Evolutionary conservation across 2,329 filamentous ascomycete genomes (phyloP), one percentile per base, ranked within the genome.

Genomic region (Mycosphaerella sp.): DNA sequence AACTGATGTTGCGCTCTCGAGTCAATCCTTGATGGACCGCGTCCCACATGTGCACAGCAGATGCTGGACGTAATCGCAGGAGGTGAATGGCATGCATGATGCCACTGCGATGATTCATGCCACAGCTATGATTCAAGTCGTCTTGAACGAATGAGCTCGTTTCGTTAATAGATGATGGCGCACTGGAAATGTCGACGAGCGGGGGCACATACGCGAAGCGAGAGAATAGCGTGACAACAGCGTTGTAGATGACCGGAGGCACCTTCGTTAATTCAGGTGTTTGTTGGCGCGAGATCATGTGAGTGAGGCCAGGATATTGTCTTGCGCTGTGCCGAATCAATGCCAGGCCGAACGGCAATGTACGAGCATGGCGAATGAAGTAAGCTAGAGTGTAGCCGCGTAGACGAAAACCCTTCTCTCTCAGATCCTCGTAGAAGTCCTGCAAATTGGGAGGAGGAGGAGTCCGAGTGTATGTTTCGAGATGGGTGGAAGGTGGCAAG

Each of bases 401-500:
- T 0, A 83, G 80, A 6, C 66, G 69, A 17, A 85, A 64, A 1
- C 76, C 74, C 1, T 73, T 71, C 1, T 64, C 65, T 10, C 72
- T 65, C 81, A 90, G 86, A 41, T 76, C 72, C 9, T 74, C 64
- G 55, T 85, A 86, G 3, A 91, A 73, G 48, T 79, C 73, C 4
- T 76, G 69, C 9, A 83, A 70, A 1, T 74, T 77, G 2, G 86
- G 86, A 1, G 85, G 81, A 11, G 76, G 72, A 11, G 76, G 72
- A 42, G 82, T 72, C n/a, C 81, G 76, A 39, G 81, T 78, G 59
- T 80, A 81, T 54, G 87, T 85, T 51, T 83, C 80, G n/a, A 83
- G 78, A 55, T 86, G 63, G 76, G 78, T 67, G 77, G 87, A 68
- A 52, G 80, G 76, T 17, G 83, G 71, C 17, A 81, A 75, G 4